phyloP scores from a whole-genome alignment of 179 eudicot species.

The Spergularia azorica region DNA sequence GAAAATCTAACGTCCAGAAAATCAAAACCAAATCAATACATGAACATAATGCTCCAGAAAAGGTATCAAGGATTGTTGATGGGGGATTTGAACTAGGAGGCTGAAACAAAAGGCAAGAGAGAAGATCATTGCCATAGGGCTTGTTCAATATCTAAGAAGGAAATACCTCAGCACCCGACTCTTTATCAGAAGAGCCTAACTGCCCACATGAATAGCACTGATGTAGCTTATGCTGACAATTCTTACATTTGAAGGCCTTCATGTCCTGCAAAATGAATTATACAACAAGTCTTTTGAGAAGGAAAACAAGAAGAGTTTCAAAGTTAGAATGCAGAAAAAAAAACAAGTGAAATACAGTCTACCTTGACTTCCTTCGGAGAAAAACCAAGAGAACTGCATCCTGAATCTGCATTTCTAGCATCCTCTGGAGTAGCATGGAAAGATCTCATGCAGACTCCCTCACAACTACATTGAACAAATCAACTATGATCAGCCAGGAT shows the following conservation, averaged over 20 bases:
- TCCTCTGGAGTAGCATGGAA: constrained; percentile 73
- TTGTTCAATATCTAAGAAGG: not conserved
- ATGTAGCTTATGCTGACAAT: constrained; percentile 70
- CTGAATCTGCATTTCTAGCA: constrained; percentile 57
- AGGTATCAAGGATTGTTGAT: no score
- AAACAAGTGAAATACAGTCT: constrained; percentile 19
- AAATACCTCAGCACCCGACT: constrained; percentile 71
- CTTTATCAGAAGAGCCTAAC: constrained; percentile 88
- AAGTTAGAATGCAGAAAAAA: not conserved
- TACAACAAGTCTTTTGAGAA: constrained; percentile 4
- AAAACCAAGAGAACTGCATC: constrained; percentile 66
- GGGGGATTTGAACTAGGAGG: not conserved
- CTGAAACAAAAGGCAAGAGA: constrained; percentile 1
- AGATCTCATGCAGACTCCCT: constrained; percentile 92
- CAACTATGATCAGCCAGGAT: not conserved
- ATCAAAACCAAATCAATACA: not conserved
- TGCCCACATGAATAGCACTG: constrained; percentile 86
- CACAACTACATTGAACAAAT: constrained; percentile 59
- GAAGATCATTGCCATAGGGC: not conserved
- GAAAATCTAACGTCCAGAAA: no score
- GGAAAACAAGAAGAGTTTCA: not conserved
- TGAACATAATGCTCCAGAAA: not conserved
- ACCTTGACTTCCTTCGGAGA: constrained; percentile 68
- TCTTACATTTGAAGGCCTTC: constrained; percentile 58
- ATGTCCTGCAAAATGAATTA: constrained; percentile 47